Evolutionary conservation across 805 yeast species (phyloP).

Genomic region (Kurtzmaniella cleridarum): DNA sequence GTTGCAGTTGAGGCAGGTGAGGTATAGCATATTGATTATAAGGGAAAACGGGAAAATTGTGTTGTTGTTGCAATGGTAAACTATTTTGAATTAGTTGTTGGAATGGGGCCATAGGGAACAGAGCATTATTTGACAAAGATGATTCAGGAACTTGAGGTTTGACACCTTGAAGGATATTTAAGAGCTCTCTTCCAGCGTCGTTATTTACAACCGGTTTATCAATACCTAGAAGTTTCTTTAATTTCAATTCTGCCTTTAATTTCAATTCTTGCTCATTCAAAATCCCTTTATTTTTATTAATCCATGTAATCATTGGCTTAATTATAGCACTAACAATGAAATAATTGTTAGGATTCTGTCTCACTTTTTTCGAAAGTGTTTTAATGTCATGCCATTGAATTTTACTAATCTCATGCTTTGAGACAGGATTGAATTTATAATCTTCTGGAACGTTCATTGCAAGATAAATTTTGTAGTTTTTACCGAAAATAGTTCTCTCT

Average conservation of each 20-base stretch:
- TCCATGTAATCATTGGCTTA: slow-evolving; percentile 50
- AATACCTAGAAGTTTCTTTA: slow-evolving; percentile 62
- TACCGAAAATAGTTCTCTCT: slow-evolving; percentile 77
- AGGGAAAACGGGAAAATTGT: slow-evolving; percentile 6
- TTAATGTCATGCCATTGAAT: slow-evolving; percentile 74
- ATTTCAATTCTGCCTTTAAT: slow-evolving; percentile 56
- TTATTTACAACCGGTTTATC: slow-evolving; percentile 14
- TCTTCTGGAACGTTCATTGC: slow-evolving; percentile 75
- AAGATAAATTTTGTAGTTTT: slow-evolving; percentile 78
- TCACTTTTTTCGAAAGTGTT: slow-evolving; percentile 32
- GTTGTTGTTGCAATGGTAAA: slow-evolving; percentile 22
- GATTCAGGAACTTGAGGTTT: slow-evolving; percentile 2
- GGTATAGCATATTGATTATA: slow-evolving; percentile 4
- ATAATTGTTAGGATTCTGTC: slow-evolving; percentile 31
- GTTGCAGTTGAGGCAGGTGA: slow-evolving; percentile 5
- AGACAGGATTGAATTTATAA: slow-evolving; percentile 70
- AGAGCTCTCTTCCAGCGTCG: slow-evolving; percentile 76
- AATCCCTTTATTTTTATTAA: slow-evolving; percentile 45
- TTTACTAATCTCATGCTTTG: slow-evolving; percentile 80
- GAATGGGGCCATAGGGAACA: neutral
- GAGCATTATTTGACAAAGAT: neutral
- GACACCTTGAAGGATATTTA: slow-evolving; percentile 51
- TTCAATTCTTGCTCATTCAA: slow-evolving; percentile 55
- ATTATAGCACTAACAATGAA: slow-evolving; percentile 46
- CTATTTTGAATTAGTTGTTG: slow-evolving; percentile 16